Evolutionary conservation across 1,139 yeast species (phyloP), one percentile per base, ranked within the genome.

Genomic region (Scheffersomyces illinoinensis): DNA sequence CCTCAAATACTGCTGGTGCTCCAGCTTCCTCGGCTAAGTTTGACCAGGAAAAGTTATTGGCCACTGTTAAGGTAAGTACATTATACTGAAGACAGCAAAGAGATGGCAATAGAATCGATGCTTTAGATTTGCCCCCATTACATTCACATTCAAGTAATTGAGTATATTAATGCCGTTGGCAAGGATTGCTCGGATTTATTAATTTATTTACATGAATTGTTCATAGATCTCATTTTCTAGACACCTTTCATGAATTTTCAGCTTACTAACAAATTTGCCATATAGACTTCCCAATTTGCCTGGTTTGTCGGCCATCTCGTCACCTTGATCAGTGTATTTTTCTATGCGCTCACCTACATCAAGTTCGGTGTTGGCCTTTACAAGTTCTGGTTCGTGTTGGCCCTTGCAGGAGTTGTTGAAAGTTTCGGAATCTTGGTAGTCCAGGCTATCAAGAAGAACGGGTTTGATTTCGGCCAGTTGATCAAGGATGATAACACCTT

Each of bases 351-450:
- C 56, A 81, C 89, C 26, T 84, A 67, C 59, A 54, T 68, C 57
- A 63, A 64, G 43, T 60, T 69, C 47, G 68, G 68, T 50, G 66
- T 61, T 20, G 47, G 62, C 21, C 55, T 67, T 65, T 68, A 82
- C 81, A 63, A 64, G 68, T 56, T 73, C 59, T 82, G 89, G 80
- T 92, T 91, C 76, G 81, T 85, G 58, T 68, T 85, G 58, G 82
- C 91, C 1, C 87, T 87, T 62, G 56, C 88, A 14, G 90, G 95
- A 18, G 88, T 90, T 6, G 71, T 91, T 55, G 84, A 82, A 65
- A 88, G 97, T 49, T 93, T 91, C 73, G 93, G 92, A 24, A 85
- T 93, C 63, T 90, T 92, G 60, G 75, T 90, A 43, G 87, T 80
- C 74, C 95, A 92, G 68, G 66, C 72, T 59, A 65, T 75, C 56